Base-by-base conservation (phyloP, 305 asterid genomes). In the Lippia alba region DNA sequence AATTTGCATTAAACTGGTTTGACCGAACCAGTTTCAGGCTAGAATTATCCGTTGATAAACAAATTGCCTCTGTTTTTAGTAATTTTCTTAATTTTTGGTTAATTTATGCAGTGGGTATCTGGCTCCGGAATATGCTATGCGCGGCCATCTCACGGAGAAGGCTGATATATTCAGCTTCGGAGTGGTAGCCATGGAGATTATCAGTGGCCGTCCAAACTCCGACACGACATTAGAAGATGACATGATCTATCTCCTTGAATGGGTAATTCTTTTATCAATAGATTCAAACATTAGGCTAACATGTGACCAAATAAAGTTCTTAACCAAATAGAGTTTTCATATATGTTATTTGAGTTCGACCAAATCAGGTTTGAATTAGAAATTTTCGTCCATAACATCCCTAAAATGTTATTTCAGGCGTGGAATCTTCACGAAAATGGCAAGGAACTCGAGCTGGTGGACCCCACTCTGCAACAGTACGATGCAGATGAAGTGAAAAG, bases 91-190 rank as follows among this genome's bases (percentile, higher is more conserved):
- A 55, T 56, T 53, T 58, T 12, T 32, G 50, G 53, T 54, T 61
- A 0, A 24, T 33, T 79, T 14, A 41, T 73, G 66, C 64, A 92
- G 96, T 61, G 96, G 97, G 33, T 91, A 91, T 79, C 86, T 91
- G 67, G 97, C 97, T 48, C 97, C 97, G 1, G 96, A 91, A 77
- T 91, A 91, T 70, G 97, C 96, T 6, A 82, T 91, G 91, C 91
- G 85, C 0, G 97, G 96, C 61, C 92, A 87, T 69, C 85, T 92
- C 39, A 87, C 94, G 2, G 98, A 92, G 77, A 92, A 90, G 75
- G 96, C 91, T 2, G 96, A 92, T 56, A 82, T 83, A 67, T 90
- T 90, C 82, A 84, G 96, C 70, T 91, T 87, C 17, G 96, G 97
- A 62, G 95, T 80, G 32, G 92, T 85, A 40, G 96, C 92, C 69